A percentile compares a stretch with the other conserved stretches of the same genome.
These are phyloP conservation scores for Sphaerostilbella broomeana DNA, from an alignment of 2,329 filamentous ascomycete species.

Conservation along the genomic window DNA sequence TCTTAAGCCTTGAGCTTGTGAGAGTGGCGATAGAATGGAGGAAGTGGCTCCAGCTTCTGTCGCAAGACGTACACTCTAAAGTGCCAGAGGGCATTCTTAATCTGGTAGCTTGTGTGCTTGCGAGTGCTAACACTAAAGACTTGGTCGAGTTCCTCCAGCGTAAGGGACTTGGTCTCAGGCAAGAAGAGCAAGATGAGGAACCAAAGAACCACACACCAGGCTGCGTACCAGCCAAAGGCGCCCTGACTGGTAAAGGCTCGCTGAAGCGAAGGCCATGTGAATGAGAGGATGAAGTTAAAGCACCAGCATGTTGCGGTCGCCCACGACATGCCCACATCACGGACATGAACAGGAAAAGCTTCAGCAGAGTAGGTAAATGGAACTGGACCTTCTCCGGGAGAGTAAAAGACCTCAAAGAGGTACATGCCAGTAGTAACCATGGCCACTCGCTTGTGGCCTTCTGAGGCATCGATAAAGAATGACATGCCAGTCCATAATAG, in stretches of 20 bases:
- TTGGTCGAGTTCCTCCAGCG: conserved; percentile 44
- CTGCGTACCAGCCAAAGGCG: conserved; percentile 39
- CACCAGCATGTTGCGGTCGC: conserved; percentile 29
- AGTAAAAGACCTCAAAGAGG: conserved; percentile 32
- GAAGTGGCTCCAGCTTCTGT: conserved; percentile 14
- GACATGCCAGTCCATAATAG: conserved; percentile 27
- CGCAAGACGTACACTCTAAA: conserved; percentile 12
- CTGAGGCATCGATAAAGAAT: conserved; percentile 20
- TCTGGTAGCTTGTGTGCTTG: conserved; percentile 36
- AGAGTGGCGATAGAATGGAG: conserved; percentile 10
- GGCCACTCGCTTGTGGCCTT: conserved; percentile 21
- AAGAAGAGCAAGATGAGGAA: conserved; percentile 43
- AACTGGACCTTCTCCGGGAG: conserved; percentile 30
- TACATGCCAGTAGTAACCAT: conserved; percentile 31
- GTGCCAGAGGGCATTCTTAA: conserved; percentile 17
- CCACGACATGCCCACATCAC: conserved; percentile 34
- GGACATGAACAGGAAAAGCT: conserved; percentile 32
- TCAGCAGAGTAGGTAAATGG: conserved; percentile 34
- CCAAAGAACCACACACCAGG: conserved; percentile 40
- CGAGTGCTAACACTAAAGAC: conserved; percentile 38
- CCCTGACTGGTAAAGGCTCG: conserved; percentile 27
- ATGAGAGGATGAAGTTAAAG: conserved; percentile 22
- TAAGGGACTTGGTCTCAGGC: conserved; percentile 45
- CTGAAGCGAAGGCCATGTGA: conserved; percentile 29
- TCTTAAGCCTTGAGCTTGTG: conserved; percentile 9